Base-by-base conservation (phyloP, 257 asterid genomes). In the Mentha longifolia region DNA sequence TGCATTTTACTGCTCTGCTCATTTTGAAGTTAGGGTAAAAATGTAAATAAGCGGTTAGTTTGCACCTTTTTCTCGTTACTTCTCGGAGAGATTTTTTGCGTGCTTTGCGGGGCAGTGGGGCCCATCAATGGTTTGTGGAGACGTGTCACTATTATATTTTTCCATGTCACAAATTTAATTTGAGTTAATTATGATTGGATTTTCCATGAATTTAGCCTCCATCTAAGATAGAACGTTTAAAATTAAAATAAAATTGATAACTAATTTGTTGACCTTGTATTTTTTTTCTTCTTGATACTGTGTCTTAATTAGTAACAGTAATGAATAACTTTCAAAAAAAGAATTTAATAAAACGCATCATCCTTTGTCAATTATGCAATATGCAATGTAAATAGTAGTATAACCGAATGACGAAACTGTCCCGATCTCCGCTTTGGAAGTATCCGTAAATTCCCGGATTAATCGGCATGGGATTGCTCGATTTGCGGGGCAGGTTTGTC, bases 81-180 rank as follows among this genome's bases (percentile, higher is more conserved):
- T 77, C 75, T 77, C 9, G 81, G 80, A 75, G 81, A 61, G 66
- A 79, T 74, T 76, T 78, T 59, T 67, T 80, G 88, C 82, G 70
- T 56, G 39, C 75, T 55, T 73, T 43, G 57, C 80, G 85, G 83
- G 71, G 35, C 45, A 59, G 68, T 42, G 73, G 75, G 73, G 10
- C 75, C 74, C 72, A 46, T 20, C 56, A 14, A 50, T 2, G 46
- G 15, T 25, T 25, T 1, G 1, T 25, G n/a, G n/a, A n/a, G n/a
- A n/a, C n/a, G n/a, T n/a, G n/a, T n/a, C n/a, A n/a, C n/a, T n/a
- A n/a, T n/a, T n/a, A n/a, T n/a, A n/a, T n/a, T 25, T 25, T 25
- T 25, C 28, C 28, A 25, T 25, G 28, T 25, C 28, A 25, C 28
- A 25, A 25, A 25, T 25, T 25, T 25, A 25, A 25, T 25, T 25